Evolutionary conservation across 2,329 filamentous ascomycete genomes (phyloP).

Genomic region (Trichophyton simii): DNA sequence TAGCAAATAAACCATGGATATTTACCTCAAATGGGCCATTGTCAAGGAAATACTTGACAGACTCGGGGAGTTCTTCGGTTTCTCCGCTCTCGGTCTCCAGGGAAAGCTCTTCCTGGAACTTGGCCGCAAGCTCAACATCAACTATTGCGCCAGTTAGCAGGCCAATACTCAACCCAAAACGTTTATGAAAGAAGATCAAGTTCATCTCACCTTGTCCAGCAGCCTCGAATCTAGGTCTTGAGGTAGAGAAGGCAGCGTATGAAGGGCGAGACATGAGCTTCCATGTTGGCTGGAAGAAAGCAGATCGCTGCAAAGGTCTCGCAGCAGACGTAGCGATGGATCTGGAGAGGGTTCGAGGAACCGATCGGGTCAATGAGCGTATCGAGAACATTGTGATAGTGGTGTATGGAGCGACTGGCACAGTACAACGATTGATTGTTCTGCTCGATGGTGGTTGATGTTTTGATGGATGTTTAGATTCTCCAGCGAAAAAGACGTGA

Average conservation of each 20-base stretch:
- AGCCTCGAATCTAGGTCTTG: conserved; percentile 29
- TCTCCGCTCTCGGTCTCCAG: conserved; percentile 74
- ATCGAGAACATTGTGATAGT: conserved; percentile 54
- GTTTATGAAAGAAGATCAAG: neutral
- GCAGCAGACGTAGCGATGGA: conserved; percentile 41
- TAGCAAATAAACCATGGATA: neutral
- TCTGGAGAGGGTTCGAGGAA: conserved; percentile 52
- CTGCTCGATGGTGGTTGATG: neutral
- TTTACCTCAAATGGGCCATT: conserved; percentile 68
- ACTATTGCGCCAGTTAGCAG: conserved; percentile 25
- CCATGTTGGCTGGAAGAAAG: conserved; percentile 39
- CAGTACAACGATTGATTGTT: neutral
- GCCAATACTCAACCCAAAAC: neutral
- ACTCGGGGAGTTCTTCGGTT: conserved; percentile 57
- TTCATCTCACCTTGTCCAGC: conserved; percentile 34
- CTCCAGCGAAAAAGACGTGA: neutral
- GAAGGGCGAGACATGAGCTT: conserved; percentile 32
- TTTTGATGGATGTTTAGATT: neutral
- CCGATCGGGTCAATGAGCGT: conserved; percentile 51
- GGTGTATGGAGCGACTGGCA: neutral
- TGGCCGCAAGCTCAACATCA: conserved; percentile 70
- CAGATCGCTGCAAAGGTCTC: conserved; percentile 36
- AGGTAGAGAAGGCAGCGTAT: conserved; percentile 38
- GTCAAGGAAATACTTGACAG: conserved; percentile 77
- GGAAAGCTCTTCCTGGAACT: conserved; percentile 71